Evolutionary conservation across 2,329 filamentous ascomycete genomes (phyloP), one percentile per base, ranked within the genome.

Genomic region (Ceratocystis variospora): DNA sequence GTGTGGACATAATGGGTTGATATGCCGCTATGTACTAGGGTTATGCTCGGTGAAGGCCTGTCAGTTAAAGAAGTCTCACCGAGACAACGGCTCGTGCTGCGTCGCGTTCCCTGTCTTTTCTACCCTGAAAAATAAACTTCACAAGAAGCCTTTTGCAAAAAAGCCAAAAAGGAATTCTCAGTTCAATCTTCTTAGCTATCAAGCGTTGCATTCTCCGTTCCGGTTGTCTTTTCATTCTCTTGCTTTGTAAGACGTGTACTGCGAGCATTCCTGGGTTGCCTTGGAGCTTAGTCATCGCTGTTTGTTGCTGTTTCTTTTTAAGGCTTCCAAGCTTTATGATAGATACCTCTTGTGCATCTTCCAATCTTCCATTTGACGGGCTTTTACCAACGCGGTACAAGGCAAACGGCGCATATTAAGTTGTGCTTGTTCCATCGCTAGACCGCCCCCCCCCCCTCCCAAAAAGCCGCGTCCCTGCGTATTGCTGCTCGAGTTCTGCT

Each of bases 71-170:
- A 41, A 41, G 37, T 31, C 44, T 63, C 46, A 63, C 61, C 61
- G 61, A 63, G 19, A 5, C 3, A 5, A 5, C 31, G 22, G 61
- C 44, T 25, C 44, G 61, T 63, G 61, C 61, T 19, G 31, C 25
- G 25, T 31, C 61, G 63, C 48, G 63, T 41, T 25, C 46, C 44
- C 37, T 25, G 48, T 55, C 15, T 64, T 59, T 31, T 64, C 28
- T 28, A 15, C 28, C 46, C n/a, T 15, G 28, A 12, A 57, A 46
- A 28, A 64, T 48, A 63, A 63, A 61, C 37, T 53, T 45, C 65
- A 59, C 48, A 41, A 37, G 48, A 53, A 44, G 33, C 50, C 28
- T 46, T 59, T 3, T n/a, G 33, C 22, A 50, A 10, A 17, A 2
- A 17, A 59, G 17, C 12, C 55, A 5, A 37, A 31, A 59, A 17